Evolutionary conservation across 2,329 filamentous ascomycete species (phyloP).

Genomic region (Myriosclerotinia scirpicola): DNA sequence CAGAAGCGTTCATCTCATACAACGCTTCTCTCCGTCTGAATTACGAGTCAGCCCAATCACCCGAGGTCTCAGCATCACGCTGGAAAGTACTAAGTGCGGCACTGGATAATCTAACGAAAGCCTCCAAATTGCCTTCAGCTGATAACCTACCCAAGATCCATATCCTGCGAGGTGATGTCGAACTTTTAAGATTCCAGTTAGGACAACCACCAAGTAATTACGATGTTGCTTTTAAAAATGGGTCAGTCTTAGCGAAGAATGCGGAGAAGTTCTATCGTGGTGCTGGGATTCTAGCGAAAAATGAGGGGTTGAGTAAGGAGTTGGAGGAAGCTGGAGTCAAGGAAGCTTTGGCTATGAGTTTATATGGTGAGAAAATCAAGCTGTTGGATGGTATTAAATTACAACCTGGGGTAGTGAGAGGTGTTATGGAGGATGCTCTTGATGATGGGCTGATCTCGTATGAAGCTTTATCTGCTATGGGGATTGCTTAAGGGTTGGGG

Average conservation of each 20-base stretch:
- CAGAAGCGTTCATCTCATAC: conserved; percentile 56
- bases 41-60: conserved; percentile 40
- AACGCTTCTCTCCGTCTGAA: conserved; percentile 42
- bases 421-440: conserved; percentile 29
- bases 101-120: conserved; percentile 50
- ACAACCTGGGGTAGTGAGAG: conserved; percentile 10
- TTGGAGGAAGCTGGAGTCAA: conserved; percentile 48
- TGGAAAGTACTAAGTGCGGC: conserved; percentile 56
- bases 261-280: conserved; percentile 59
- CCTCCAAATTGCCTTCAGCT: conserved; percentile 51
- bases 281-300: conserved; percentile 43
- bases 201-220: conserved; percentile 48
- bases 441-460: conserved; percentile 30
- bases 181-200: conserved; percentile 54
- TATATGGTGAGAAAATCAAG: conserved; percentile 44
- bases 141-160: conserved; percentile 54
- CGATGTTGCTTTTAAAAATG: conserved; percentile 46
- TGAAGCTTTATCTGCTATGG: conserved; percentile 24
- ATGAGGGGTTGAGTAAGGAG: conserved; percentile 45
- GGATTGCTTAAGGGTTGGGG: conserved; percentile 20
- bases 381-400: conserved; percentile 22
- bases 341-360: conserved; percentile 49
- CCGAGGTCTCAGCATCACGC: conserved; percentile 37
- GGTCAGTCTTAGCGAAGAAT: conserved; percentile 51
- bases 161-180: conserved; percentile 54